Conservation (phyloP, 2,329 filamentous ascomycete genomes). For the Aspergillus ochraceoroseus region DNA sequence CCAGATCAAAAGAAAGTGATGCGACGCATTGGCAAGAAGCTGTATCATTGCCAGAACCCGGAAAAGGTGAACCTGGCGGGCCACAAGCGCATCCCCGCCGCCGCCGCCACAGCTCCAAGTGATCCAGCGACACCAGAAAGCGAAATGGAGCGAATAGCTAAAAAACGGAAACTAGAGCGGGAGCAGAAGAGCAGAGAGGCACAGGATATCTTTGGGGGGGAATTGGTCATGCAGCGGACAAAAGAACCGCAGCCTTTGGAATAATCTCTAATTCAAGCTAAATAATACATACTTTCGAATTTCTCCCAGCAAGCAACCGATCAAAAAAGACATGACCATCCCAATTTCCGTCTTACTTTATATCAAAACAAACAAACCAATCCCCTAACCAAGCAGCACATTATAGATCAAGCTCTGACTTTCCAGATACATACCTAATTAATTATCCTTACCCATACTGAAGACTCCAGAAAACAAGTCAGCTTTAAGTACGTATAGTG, state of each 20-base stretch:
- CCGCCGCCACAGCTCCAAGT: conserved; percentile 23
- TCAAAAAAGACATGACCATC: too few relatives aligned
- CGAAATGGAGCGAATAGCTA: conserved; percentile 37
- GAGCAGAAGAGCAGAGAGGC: conserved; percentile 22
- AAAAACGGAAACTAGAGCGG: conserved; percentile 39
- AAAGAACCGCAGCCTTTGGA: conserved; percentile 20
- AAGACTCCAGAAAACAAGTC: too few relatives aligned
- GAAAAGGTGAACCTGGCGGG: conserved; percentile 44
- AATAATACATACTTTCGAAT: too few relatives aligned
- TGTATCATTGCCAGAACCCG: conserved; percentile 47
- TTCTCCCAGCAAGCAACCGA: too few relatives aligned
- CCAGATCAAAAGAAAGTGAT: conserved; percentile 42
- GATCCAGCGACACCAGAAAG: conserved; percentile 32
- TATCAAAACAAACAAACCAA: too few relatives aligned
- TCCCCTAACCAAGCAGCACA: too few relatives aligned
- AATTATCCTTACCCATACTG: too few relatives aligned
- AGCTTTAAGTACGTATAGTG: too few relatives aligned
- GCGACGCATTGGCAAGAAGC: conserved; percentile 47
- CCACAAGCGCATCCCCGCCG: conserved; percentile 41
- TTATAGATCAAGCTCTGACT: too few relatives aligned
- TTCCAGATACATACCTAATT: too few relatives aligned
- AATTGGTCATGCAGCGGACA: conserved; percentile 34
- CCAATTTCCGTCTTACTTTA: too few relatives aligned
- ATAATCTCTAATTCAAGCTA: neutral
- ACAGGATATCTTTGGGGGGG: conserved; percentile 37